Evolutionary conservation across 345 rosid species (phyloP).

Genomic region (Gossypium thurberi): DNA sequence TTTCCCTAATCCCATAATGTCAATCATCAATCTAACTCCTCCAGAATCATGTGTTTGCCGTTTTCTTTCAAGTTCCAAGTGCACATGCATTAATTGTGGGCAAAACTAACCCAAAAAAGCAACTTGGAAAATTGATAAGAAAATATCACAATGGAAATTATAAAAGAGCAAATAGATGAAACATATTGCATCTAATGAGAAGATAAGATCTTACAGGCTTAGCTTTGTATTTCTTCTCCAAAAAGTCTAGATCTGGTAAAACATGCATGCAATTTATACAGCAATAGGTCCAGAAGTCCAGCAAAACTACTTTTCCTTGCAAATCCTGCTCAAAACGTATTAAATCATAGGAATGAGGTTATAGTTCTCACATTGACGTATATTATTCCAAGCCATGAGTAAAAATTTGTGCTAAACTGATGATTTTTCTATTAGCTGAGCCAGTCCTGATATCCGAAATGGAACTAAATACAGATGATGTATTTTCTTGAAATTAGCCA

Average conservation of each 20-base stretch:
- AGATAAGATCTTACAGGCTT: constrained; percentile 52
- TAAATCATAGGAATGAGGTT: background rate
- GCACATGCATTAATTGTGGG: background rate
- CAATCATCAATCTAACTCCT: background rate
- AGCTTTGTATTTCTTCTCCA: constrained; percentile 87
- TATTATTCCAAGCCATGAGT: background rate
- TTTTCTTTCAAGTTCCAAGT: background rate
- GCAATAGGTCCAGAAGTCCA: constrained; percentile 98
- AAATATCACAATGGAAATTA: background rate
- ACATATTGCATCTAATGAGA: background rate
- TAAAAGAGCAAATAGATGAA: background rate
- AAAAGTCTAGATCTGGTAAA: constrained; percentile 73
- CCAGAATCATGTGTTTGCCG: background rate
- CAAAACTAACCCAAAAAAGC: background rate
- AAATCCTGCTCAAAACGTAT: constrained; percentile 51
- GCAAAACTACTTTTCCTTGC: constrained; percentile 85
- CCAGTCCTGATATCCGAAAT: background rate
- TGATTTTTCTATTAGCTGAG: background rate
- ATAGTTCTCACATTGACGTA: background rate
- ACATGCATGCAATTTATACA: constrained; percentile 96
- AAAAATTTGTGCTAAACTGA: background rate
- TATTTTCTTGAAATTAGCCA: background rate
- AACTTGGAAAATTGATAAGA: background rate
- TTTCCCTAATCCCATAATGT: background rate
- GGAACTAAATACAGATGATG: background rate